Evolutionary conservation across 2,329 filamentous ascomycete genomes (phyloP), one percentile per base, ranked within the genome.

Genomic region (Aspergillus sp.): DNA sequence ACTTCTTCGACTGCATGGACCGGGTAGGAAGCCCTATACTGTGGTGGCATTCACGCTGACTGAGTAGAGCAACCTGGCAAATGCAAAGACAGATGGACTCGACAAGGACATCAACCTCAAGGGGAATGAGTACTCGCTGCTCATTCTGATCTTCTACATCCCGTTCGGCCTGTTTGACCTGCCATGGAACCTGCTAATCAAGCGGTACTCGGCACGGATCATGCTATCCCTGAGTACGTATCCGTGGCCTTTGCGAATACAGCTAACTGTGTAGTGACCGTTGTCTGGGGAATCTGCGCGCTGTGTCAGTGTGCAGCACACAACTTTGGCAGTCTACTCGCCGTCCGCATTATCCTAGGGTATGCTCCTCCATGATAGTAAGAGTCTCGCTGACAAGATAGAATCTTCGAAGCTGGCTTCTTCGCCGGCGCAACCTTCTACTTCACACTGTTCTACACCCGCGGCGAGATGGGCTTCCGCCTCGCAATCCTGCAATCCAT

Each of bases 341-440:
- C 77, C 0, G 73, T 83, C 0, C 75, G 83, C 2, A 75, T 85
- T 6, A 63, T 70, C 1, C 55, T 70, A 0, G 68, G 81, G 61
- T 62, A 21, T 46, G 55, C 40, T 17, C 6, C 14, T 2, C 4
- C 3, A 3, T 19, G 4, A 14, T 58, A 19, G 52, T 27, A 1
- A 0, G 11, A 15, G 15, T 7, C 23, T 31, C 8, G 9, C 8
- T 49, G 17, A 49, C 27, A 12, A 35, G 3, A 6, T n/a, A 62
- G 61, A 23, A 66, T 70, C 2, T 72, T 66, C 21, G 83, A 86
- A 68, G 82, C 82, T 0, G 83, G 80, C 0, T 85, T 84, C 69
- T 83, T 83, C 58, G 78, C 81, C 4, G 76, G 80, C 0, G 78
- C 80, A 14, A 81, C 84, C 3, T 84, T 83, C 67, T 85, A 81